A percentile compares a stretch with the other conserved stretches of the same genome.
Evolutionary conservation across 345 rosid genomes (phyloP).

Genomic region (Hypericum androsaemum): DNA sequence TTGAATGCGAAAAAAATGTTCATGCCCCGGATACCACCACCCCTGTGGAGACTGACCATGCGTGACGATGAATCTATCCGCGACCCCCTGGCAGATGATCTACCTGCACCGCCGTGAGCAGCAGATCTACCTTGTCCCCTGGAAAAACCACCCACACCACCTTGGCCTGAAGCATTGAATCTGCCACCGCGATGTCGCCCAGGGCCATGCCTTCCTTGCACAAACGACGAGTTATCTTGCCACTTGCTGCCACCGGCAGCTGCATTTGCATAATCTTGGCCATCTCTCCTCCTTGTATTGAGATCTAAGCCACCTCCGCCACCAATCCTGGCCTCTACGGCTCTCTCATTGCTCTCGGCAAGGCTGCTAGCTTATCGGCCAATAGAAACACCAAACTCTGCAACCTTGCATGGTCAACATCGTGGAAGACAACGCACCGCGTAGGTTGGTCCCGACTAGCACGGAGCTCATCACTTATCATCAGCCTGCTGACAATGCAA

Average conservation of each 20-base stretch:
- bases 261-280: constrained; percentile 42
- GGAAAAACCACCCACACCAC: too few relatives aligned
- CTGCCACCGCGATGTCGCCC: too few relatives aligned
- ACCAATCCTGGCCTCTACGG: constrained; percentile 57
- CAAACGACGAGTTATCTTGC: constrained; percentile 45
- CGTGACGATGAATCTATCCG: too few relatives aligned
- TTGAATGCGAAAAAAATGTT: too few relatives aligned
- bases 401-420: constrained; percentile 53
- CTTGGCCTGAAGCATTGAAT: too few relatives aligned
- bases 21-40: too few relatives aligned
- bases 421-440: constrained; percentile 58
- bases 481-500: constrained; percentile 73
- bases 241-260: constrained; percentile 45
- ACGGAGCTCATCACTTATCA: constrained; percentile 65
- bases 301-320: constrained; percentile 66
- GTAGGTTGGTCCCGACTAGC: constrained; percentile 93
- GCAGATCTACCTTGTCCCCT: too few relatives aligned
- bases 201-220: constrained; percentile 53
- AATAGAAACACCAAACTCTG: constrained; percentile 75
- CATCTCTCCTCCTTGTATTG: constrained; percentile 49
- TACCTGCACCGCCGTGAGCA: too few relatives aligned
- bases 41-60: too few relatives aligned
- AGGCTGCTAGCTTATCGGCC: constrained; percentile 57
- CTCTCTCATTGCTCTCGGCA: constrained; percentile 75
- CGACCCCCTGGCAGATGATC: too few relatives aligned